Base-by-base conservation (phyloP, 352 stramenopile species). In the Globisporangium nagaii region DNA sequence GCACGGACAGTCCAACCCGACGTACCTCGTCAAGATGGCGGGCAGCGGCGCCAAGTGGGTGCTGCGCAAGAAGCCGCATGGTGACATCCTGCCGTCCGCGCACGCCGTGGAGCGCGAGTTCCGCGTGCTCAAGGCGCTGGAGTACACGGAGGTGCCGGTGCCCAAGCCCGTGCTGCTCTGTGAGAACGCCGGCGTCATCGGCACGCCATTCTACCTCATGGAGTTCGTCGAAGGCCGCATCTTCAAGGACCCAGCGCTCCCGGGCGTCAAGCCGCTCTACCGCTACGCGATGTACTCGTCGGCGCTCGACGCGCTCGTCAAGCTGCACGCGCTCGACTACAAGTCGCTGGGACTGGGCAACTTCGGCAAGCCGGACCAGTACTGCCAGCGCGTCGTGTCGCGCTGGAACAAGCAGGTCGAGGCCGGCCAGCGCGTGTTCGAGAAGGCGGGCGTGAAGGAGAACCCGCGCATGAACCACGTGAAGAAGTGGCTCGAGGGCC, bases 1-100 rank as follows among this genome's bases (percentile, higher is more conserved):
- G 52, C 78, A 95, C 45, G 86, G 86, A 6, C 86, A 96, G 61
- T 91, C 77, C 11, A 96, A 96, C 65, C 86, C 86, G 34, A 96
- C 86, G 56, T 96, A 93, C 65, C 68, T 92, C 27, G 51, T 96
- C 46, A 73, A 53, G 4, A 89, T 90, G 75, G 57, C 41, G 22
- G 34, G 58, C 45, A 83, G 68, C 17, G 70, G 71, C 27, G 66
- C 68, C 34, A 68, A 85, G 62, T 87, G 76, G 68, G 85, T 95
- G 53, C 66, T 95, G 42, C 83, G 85, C 32, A 93, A 93, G 71
- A 90, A 95, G 64, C 85, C 85, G 10, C 71, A 82, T 51, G 85
- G 85, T 24, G 69, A 84, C 47, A 85, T 95, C 57, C 65, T 95
- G 34, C 76, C 72, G 17, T 90, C 80, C 20, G 85, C 85, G 15